Conservation (phyloP, 176 grass and related monocot species). For the Rhynchospora tenuis region DNA sequence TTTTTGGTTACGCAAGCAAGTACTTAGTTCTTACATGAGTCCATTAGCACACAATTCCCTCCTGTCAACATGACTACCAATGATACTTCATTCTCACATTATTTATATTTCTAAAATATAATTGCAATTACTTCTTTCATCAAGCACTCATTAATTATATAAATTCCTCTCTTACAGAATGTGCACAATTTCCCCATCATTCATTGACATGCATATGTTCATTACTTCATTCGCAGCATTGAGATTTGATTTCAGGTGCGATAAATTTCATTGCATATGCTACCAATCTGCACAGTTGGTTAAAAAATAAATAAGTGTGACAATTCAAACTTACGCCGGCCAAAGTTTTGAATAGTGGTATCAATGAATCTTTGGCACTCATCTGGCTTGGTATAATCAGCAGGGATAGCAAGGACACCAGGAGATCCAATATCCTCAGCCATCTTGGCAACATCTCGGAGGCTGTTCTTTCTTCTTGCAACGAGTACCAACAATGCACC, state of each 20-base stretch:
- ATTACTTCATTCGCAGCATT: background rate
- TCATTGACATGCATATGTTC: background rate
- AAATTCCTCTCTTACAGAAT: background rate
- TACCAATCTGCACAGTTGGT: background rate
- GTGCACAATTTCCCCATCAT: background rate
- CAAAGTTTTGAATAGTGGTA: constrained; percentile 39
- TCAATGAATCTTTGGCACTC: constrained; percentile 48
- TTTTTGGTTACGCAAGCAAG: background rate
- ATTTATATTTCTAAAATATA: too few species aligned
- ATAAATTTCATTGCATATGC: background rate
- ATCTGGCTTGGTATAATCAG: constrained; percentile 44
- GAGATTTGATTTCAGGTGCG: background rate
- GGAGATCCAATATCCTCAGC: constrained; percentile 45
- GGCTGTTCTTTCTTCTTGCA: constrained; percentile 71
- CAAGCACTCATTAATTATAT: background rate
- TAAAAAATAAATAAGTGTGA: background rate
- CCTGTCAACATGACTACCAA: too few species aligned
- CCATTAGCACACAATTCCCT: too few species aligned
- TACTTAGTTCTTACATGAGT: too few species aligned
- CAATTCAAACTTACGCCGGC: constrained; percentile 29
- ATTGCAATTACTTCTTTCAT: background rate
- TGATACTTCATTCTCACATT: too few species aligned
- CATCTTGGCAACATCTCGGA: constrained; percentile 41
- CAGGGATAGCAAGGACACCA: constrained; percentile 51
- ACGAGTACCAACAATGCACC: constrained; percentile 51